Percentiles rank a stretch among this genome's conserved stretches.
phyloP scores from a whole-genome alignment of 2,329 filamentous ascomycete species.

The Diaporthe sp. region DNA sequence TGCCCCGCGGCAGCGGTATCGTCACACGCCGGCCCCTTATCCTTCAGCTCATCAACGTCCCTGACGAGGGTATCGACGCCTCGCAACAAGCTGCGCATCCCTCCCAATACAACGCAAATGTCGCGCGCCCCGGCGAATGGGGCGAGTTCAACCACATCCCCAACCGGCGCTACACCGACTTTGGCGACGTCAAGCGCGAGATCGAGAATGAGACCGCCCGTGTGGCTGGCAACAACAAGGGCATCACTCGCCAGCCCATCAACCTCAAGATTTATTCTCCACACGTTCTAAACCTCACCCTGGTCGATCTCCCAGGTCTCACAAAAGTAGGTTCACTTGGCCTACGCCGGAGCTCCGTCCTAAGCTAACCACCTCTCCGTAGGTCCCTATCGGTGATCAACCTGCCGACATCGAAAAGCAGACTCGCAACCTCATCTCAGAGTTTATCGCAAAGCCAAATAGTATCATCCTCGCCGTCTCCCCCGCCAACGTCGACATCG shows the following conservation, averaged over 20 bases:
- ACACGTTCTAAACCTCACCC: constrained; percentile 94
- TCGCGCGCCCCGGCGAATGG: constrained; percentile 83
- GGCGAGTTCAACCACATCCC: constrained; percentile 99
- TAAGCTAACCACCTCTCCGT: constrained; percentile 8
- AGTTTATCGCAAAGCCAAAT: constrained; percentile 98
- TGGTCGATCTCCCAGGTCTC: constrained; percentile 95
- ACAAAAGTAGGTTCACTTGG: constrained; percentile 65
- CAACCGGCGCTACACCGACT: constrained; percentile 97
- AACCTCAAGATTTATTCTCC: constrained; percentile 98
- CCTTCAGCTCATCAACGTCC: constrained; percentile 97
- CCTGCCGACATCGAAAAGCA: constrained; percentile 96
- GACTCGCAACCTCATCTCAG: constrained; percentile 97
- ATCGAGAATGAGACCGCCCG: constrained; percentile 96
- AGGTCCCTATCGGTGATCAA: constrained; percentile 96
- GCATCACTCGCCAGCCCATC: constrained; percentile 96
- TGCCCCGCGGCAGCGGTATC: constrained; percentile 96
- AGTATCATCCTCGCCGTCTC: constrained; percentile 98
- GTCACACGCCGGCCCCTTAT: constrained; percentile 95
- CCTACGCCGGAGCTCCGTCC: too few relatives aligned
- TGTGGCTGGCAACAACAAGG: constrained; percentile 95
- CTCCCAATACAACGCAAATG: constrained; percentile 64
- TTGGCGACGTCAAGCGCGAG: constrained; percentile 98
- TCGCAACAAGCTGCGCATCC: constrained; percentile 32
- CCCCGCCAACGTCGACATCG: constrained; percentile 96
- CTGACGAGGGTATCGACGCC: constrained; percentile 77